Percentiles rank a stretch among this genome's conserved stretches.
These are phyloP conservation scores for Sanghuangporus sanghuang DNA, from an alignment of 1,284 basidiomycete genomes.

Conservation along the genomic window DNA sequence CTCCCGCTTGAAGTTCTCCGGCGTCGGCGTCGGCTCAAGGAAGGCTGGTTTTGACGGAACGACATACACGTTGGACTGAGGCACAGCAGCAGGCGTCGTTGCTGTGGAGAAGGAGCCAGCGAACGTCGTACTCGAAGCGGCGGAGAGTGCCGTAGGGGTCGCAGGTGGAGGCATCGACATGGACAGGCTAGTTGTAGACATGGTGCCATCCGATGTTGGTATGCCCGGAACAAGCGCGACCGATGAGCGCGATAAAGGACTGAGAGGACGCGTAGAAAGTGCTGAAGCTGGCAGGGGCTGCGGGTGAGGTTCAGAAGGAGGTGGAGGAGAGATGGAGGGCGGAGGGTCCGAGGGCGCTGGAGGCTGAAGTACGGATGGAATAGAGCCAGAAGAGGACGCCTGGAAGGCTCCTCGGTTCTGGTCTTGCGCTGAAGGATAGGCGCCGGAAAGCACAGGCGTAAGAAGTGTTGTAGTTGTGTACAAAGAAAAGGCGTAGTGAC, in stretches of 20 bases:
- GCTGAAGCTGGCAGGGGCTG: neutral
- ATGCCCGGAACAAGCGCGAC: neutral
- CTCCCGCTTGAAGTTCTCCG: neutral
- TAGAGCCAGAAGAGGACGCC: neutral
- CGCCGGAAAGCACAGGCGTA: neutral
- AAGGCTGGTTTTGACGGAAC: neutral
- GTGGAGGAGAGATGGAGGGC: neutral
- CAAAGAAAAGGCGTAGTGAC: neutral
- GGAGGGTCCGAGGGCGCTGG: neutral
- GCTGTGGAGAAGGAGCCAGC: neutral
- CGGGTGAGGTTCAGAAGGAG: neutral
- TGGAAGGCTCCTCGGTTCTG: neutral
- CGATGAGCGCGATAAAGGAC: neutral
- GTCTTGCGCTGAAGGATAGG: neutral
- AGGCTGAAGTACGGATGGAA: neutral
- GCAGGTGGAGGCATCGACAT: conserved; percentile 6
- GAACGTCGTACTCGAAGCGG: neutral
- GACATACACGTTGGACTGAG: neutral
- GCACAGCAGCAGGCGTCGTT: neutral
- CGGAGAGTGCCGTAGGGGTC: neutral
- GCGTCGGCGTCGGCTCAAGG: neutral
- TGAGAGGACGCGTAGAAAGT: neutral
- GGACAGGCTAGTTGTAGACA: neutral
- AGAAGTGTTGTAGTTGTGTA: too few species aligned
- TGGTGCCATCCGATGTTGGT: neutral